Evolutionary conservation across 768 basidiomycete species (phyloP).

Genomic region (Rubroboletus pulcherrimus): DNA sequence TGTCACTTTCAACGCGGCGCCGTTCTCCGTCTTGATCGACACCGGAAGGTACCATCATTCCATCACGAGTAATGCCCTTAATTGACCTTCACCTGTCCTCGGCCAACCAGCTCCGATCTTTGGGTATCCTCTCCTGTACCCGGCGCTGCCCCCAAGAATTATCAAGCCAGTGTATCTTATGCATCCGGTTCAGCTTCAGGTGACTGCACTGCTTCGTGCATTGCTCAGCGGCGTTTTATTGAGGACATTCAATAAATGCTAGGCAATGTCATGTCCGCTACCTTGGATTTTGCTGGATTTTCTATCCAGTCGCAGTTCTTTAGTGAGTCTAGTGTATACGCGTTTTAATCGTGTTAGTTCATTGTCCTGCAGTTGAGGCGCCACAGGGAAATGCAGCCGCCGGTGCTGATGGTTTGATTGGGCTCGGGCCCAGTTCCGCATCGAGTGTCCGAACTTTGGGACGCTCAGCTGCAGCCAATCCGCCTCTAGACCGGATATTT

Average conservation of each 20-base stretch:
- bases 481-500: constrained; percentile 65
- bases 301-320: constrained; percentile 44
- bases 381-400: constrained; percentile 4
- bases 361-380: constrained; percentile 22
- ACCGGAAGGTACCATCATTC: constrained; percentile 39
- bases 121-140: constrained; percentile 51
- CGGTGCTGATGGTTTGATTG: constrained; percentile 39
- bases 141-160: constrained; percentile 37
- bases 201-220: constrained; percentile 13
- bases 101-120: constrained; percentile 53
- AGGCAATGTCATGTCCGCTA: constrained; percentile 31
- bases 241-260: background rate
- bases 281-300: constrained; percentile 34
- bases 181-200: constrained; percentile 53
- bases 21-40: constrained; percentile 38
- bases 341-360: background rate
- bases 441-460: constrained; percentile 43
- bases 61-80: background rate
- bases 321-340: constrained; percentile 1
- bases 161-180: constrained; percentile 43
- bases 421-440: constrained; percentile 60
- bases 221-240: background rate
- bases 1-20: constrained; percentile 36
- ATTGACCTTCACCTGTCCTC: constrained; percentile 5
- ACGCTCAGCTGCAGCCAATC: constrained; percentile 39